Base-by-base conservation (phyloP, 345 rosid species). In the Salix koriyanagi region DNA sequence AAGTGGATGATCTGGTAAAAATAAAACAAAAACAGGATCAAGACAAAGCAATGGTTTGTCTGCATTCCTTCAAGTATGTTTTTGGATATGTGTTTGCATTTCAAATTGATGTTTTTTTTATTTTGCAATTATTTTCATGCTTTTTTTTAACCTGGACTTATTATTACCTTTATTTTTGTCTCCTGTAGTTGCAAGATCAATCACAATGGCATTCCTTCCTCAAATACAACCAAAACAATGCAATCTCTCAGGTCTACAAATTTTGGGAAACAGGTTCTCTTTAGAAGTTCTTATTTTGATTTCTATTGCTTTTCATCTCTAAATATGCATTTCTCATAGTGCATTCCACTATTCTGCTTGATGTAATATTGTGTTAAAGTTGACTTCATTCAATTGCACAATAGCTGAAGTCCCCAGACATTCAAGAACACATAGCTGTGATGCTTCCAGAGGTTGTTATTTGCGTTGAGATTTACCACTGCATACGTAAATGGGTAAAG, bases 11-110 rank as follows among this genome's bases (percentile, higher is more conserved):
- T 69, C 77, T 91, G 70, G 90, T 91, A 34, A 85, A 83, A 71
- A 83, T 96, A 76, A 96, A 92, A 84, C 85, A 85, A 79, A 89
- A 85, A 88, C 98, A 96, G 85, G 94, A 91, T 70, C 89, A 93
- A 83, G 95, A 91, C 78, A 93, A 83, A 85, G 87, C 85, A 69
- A 58, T 80, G 54, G 91, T 88, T 39, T 80, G 70, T 80, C 87
- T 96, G 77, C 95, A 96, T 83, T 87, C 92, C 34, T 84, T 91
- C 76, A 90, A 75, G 98, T 91, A 75, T 84, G 90, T 86, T 62
- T 74, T 71, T 19, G 34, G 41, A 62, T 50, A 18, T 39, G 25
- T 62, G 34, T 67, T 46, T 65, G 21, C 7, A 72, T 69, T 16
- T 65, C 18, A 4, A 26, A 39, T 65, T 77, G 39, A 54, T 61